These are phyloP conservation scores for Geotrichum aggregatum DNA, from an alignment of 1,139 yeast genomes.

Conservation along the genomic window DNA sequence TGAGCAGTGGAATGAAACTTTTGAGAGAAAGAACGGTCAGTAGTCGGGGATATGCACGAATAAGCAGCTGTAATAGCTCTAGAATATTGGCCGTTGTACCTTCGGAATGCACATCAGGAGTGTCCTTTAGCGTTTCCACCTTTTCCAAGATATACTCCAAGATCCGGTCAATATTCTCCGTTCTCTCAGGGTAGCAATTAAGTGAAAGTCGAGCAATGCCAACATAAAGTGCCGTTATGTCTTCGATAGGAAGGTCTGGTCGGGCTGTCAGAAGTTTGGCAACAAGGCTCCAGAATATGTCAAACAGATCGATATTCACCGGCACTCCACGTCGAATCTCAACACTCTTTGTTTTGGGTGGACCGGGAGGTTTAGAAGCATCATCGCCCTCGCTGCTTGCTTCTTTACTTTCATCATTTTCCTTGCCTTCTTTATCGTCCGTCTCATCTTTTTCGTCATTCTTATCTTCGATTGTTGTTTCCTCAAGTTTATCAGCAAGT, in stretches of 20 bases:
- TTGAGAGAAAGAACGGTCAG: slow-evolving; percentile 38
- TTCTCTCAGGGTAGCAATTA: slow-evolving; percentile 60
- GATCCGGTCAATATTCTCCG: slow-evolving; percentile 57
- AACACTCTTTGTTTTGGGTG: slow-evolving; percentile 9
- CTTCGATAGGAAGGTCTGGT: slow-evolving; percentile 62
- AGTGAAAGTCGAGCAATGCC: slow-evolving; percentile 62
- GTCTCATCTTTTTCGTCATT: slow-evolving; percentile 11
- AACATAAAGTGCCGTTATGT: slow-evolving; percentile 60
- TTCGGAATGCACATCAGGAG: slow-evolving; percentile 25
- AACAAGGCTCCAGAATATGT: slow-evolving; percentile 63
- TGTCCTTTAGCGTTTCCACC: slow-evolving; percentile 35
- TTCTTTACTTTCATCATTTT: slow-evolving; percentile 13
- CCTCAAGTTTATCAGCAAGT: slow-evolving; percentile 21
- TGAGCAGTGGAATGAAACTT: slow-evolving; percentile 37
- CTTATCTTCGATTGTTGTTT: slow-evolving; percentile 21
- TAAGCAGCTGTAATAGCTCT: slow-evolving; percentile 55
- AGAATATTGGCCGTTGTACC: slow-evolving; percentile 46
- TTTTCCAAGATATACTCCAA: slow-evolving; percentile 57
- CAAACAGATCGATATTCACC: slow-evolving; percentile 44
- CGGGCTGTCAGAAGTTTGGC: slow-evolving; percentile 51
- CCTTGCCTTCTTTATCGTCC: slow-evolving; percentile 6
- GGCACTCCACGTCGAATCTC: slow-evolving; percentile 26
- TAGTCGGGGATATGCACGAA: slow-evolving; percentile 37
- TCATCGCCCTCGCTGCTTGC: slow-evolving; percentile 18
- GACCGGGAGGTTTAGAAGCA: not conserved